Percentiles rank a stretch among this genome's conserved stretches.
These are phyloP conservation scores for Pseudoneurospora amorphoporcata DNA, from an alignment of 495 filamentous ascomycete species.

Conservation along the genomic window DNA sequence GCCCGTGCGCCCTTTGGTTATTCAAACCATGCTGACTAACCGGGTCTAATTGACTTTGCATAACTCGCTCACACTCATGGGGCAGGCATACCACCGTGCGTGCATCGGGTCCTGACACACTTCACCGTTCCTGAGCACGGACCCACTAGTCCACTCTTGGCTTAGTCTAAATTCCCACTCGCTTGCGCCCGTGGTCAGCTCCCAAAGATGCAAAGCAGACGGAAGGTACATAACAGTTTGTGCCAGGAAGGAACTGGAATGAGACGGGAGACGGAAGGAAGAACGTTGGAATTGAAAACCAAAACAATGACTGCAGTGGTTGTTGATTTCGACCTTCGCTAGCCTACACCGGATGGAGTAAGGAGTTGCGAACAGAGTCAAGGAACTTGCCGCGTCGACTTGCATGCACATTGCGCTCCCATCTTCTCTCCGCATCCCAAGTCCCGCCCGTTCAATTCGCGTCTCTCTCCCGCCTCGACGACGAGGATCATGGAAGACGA, in stretches of 20 bases:
- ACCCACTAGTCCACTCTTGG: constrained; percentile 6
- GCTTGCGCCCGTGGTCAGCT: constrained; percentile 22
- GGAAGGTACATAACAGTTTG: background rate
- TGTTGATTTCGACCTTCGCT: background rate
- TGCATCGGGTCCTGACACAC: background rate
- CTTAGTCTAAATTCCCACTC: constrained; percentile 13
- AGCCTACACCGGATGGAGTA: background rate
- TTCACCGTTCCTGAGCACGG: background rate
- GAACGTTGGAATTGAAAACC: background rate
- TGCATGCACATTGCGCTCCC: background rate
- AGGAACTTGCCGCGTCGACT: background rate
- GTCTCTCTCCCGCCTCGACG: constrained; percentile 15
- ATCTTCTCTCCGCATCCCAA: constrained; percentile 6
- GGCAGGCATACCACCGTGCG: background rate
- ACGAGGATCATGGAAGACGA: constrained; percentile 12
- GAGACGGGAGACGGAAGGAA: background rate
- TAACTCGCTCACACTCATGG: background rate
- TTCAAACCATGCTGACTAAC: background rate
- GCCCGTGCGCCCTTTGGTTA: background rate
- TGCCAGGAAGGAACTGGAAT: background rate
- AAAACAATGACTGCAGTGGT: background rate
- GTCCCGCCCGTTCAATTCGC: constrained; percentile 12
- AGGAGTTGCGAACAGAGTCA: background rate
- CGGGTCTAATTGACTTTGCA: background rate
- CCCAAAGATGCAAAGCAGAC: constrained; percentile 3